A percentile compares a stretch with the other conserved stretches of the same genome.
Conservation (phyloP, 2,329 filamentous ascomycete genomes). For the Tolypocladium guangdongense region DNA sequence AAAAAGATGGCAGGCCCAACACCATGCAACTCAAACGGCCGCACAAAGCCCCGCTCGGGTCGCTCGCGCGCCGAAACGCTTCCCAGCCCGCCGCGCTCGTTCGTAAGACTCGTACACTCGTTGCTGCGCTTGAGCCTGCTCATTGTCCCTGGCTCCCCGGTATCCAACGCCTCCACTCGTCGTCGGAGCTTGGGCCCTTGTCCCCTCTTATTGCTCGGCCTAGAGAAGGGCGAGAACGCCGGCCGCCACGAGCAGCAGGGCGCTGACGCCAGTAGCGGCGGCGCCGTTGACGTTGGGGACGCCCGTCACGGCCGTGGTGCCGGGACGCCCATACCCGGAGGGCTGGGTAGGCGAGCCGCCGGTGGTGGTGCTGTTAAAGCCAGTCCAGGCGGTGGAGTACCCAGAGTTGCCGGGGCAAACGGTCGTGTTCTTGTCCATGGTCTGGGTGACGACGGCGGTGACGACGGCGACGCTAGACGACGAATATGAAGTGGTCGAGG, state of each 20-base stretch:
- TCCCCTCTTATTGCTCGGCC: neutral
- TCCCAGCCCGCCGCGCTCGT: constrained; percentile 2
- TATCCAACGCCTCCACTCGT: constrained; percentile 13
- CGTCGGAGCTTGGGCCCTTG: constrained; percentile 7
- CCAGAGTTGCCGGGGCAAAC: constrained; percentile 13
- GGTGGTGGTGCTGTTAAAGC: constrained; percentile 21
- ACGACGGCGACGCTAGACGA: constrained; percentile 11
- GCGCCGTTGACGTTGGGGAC: constrained; percentile 15
- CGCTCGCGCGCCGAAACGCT: neutral
- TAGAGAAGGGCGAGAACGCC: constrained; percentile 26
- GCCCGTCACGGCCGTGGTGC: constrained; percentile 8
- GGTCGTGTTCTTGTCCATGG: constrained; percentile 14
- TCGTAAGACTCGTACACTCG: constrained; percentile 23
- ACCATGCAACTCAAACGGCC: constrained; percentile 8
- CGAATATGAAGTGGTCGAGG: constrained; percentile 14
- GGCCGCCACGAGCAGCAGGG: constrained; percentile 24
- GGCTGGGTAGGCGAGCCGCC: constrained; percentile 15
- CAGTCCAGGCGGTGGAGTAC: constrained; percentile 18
- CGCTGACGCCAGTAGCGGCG: constrained; percentile 21
- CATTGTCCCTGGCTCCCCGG: constrained; percentile 5
- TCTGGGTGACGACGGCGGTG: constrained; percentile 10
- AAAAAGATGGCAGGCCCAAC: constrained; percentile 6
- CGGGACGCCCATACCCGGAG: constrained; percentile 1
- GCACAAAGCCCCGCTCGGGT: constrained; percentile 4
- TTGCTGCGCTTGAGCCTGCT: constrained; percentile 15